These are phyloP conservation scores for Aspergillus fructus DNA, from an alignment of 2,329 filamentous ascomycete species.

Conservation along the genomic window DNA sequence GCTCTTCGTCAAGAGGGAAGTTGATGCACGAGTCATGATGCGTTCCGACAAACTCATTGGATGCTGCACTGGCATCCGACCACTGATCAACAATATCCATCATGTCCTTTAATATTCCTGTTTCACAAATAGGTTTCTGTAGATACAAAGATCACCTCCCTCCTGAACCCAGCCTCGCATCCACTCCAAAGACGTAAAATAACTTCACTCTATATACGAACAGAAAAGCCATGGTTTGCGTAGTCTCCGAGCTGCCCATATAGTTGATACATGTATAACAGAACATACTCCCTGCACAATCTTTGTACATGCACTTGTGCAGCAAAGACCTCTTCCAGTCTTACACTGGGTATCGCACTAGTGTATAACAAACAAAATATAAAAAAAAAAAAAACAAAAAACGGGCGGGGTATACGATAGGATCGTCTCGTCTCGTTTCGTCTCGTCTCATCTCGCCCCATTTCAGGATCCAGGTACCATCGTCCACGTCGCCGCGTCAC, in stretches of 20 bases:
- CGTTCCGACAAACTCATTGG: background rate
- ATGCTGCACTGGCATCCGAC: background rate
- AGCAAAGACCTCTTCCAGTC: background rate
- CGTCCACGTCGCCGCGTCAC: slow-evolving; percentile 63
- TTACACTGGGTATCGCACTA: background rate
- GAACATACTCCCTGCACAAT: slow-evolving; percentile 3
- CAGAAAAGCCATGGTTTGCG: background rate
- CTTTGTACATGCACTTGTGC: slow-evolving; percentile 10
- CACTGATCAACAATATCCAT: background rate
- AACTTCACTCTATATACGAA: background rate
- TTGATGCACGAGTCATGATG: background rate
- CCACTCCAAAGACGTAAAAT: background rate
- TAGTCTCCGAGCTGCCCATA: background rate
- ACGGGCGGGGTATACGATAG: slow-evolving; percentile 1
- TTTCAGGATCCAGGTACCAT: slow-evolving; percentile 47
- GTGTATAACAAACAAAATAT: background rate
- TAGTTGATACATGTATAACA: background rate
- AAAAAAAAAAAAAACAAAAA: background rate
- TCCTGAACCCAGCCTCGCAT: background rate
- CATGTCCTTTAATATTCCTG: background rate
- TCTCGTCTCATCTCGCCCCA: background rate
- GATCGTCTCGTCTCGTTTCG: slow-evolving; percentile 2
- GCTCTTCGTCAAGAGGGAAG: background rate
- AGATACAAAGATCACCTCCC: background rate
- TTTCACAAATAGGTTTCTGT: background rate